Percentiles rank a stretch among this genome's conserved stretches.
phyloP scores from a whole-genome alignment of 305 asterid species.

The Fraxinus paxiana region DNA sequence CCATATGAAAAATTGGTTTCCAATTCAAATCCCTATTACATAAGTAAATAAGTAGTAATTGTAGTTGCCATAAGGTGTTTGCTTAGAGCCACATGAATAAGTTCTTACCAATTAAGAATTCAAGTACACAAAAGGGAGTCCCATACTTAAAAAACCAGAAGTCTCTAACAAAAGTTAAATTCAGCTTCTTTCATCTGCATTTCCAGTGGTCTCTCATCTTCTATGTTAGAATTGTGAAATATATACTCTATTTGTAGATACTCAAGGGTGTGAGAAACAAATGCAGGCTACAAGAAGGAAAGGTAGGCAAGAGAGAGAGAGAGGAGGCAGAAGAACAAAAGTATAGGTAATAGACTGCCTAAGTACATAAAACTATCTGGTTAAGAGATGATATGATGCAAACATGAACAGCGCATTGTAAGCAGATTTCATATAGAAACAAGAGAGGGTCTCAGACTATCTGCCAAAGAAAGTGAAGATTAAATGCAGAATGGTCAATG shows the following conservation, averaged over 20 bases:
- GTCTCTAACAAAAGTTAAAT: neutral
- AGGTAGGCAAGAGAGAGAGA: neutral
- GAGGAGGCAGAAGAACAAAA: neutral
- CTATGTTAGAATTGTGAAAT: neutral
- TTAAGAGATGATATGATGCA: neutral
- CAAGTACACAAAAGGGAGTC: neutral
- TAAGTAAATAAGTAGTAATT: neutral
- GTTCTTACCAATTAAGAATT: neutral
- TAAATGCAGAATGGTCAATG: neutral
- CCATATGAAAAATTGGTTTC: neutral
- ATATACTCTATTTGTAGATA: neutral
- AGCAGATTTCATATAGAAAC: neutral
- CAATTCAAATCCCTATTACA: neutral
- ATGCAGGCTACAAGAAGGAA: neutral
- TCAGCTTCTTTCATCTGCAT: neutral
- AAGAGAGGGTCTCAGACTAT: neutral
- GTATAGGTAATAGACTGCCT: neutral
- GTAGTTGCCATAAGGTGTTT: neutral
- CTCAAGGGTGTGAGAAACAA: slow-evolving; percentile 1
- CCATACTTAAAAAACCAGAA: neutral
- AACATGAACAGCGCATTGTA: neutral
- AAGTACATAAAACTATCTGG: neutral
- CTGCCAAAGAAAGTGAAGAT: slow-evolving; percentile 7
- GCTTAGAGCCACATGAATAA: neutral
- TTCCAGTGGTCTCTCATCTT: neutral